Evolutionary conservation across 2,329 filamentous ascomycete genomes (phyloP).

Genomic region (Torrubiellomyces zombiae): DNA sequence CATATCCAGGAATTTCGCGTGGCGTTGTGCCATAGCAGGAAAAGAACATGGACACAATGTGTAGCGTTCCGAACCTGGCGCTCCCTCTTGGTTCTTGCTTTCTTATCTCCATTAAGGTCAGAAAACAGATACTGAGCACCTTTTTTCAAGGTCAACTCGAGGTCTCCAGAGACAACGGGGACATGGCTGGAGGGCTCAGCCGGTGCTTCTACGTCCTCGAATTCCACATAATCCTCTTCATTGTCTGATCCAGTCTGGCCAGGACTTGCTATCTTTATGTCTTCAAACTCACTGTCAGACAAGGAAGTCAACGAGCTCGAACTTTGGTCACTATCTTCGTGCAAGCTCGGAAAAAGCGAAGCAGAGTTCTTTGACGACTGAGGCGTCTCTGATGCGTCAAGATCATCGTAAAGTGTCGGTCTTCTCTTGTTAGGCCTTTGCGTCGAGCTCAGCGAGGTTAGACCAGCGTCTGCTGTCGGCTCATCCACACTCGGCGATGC

Average conservation of each 20-base stretch:
- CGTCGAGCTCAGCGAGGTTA: too few relatives aligned
- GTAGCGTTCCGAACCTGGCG: constrained; percentile 60
- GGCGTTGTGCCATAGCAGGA: constrained; percentile 78
- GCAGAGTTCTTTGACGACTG: constrained; percentile 25
- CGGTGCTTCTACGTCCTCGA: constrained; percentile 48
- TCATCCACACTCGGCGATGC: constrained; percentile 21
- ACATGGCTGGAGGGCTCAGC: constrained; percentile 32
- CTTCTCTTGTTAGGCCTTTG: constrained; percentile 23
- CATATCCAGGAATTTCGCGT: constrained; percentile 73
- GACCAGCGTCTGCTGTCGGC: constrained; percentile 5
- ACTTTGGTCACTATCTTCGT: constrained; percentile 22
- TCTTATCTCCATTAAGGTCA: constrained; percentile 51
- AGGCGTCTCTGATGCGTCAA: constrained; percentile 33
- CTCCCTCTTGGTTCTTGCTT: constrained; percentile 74
- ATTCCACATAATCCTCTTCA: constrained; percentile 28
- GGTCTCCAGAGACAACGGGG: constrained; percentile 41
- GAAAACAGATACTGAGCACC: constrained; percentile 42
- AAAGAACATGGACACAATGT: constrained; percentile 79
- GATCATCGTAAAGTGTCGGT: constrained; percentile 42
- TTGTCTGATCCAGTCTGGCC: constrained; percentile 7
- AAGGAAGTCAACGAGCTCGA: constrained; percentile 34
- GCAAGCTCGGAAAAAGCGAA: constrained; percentile 25
- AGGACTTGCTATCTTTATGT: constrained; percentile 17
- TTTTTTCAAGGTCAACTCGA: constrained; percentile 54
- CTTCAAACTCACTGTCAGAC: constrained; percentile 39